Evolutionary conservation across 371 early-diverging fungal species (phyloP).

Genomic region (Mucor lusitanicus): DNA sequence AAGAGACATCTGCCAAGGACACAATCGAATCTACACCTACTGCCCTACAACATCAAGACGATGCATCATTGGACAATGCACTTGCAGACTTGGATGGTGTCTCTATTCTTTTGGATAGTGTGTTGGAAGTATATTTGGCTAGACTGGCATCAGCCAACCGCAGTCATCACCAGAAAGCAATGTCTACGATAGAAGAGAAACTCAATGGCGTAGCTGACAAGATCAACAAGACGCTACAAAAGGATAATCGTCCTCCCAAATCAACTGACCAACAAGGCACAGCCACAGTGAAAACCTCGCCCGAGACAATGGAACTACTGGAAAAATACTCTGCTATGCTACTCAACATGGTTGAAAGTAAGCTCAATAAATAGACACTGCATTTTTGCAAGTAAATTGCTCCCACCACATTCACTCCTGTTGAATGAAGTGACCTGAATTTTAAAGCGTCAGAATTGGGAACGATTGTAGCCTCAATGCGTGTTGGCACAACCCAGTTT

Average conservation of each 20-base stretch:
- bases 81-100: constrained; percentile 38
- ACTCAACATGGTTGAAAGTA: constrained; percentile 20
- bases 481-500: too few relatives aligned
- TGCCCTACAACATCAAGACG: neutral
- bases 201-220: constrained; percentile 12
- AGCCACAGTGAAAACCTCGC: neutral
- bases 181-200: constrained; percentile 18
- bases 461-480: too few relatives aligned
- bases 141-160: neutral
- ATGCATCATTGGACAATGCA: constrained; percentile 16
- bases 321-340: constrained; percentile 23
- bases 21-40: neutral
- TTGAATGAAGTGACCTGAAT: too few relatives aligned
- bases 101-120: constrained; percentile 32
- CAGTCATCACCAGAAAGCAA: constrained; percentile 1
- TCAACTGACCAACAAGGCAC: neutral
- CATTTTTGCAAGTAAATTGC: neutral
- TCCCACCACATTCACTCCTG: too few relatives aligned
- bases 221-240: constrained; percentile 4
- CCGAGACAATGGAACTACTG: constrained; percentile 13
- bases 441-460: too few relatives aligned
- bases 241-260: neutral
- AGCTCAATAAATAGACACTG: constrained; percentile 15
- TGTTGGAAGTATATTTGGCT: constrained; percentile 22
- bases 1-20: too few relatives aligned